Evolutionary conservation across 805 yeast species (phyloP), one percentile per base, ranked within the genome.

Genomic region (Wickerhamomyces canadensis): DNA sequence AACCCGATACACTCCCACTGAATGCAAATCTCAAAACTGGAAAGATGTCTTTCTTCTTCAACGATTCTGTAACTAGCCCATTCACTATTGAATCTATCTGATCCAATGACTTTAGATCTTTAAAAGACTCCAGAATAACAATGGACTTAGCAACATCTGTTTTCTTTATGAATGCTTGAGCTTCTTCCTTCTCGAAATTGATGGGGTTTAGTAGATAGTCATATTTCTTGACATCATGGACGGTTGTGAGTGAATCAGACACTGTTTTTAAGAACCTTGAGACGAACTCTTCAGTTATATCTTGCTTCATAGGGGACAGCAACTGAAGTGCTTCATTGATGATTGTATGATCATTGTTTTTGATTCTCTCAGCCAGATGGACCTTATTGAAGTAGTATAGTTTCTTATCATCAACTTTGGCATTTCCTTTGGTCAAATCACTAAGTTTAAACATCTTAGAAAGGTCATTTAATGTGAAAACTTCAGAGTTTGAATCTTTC

Each of bases 391-490:
- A 84, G 55, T 64, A 84, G 47, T 68, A 65, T 37, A 93, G 68
- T 58, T 93, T 91, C 37, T 72, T 70, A 41, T 77, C 79, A 45
- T 84, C 88, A 7, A 93, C 96, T 55, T 88, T 91, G 13, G 96
- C 94, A 61, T 89, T 89, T 1, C 98, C 98, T 51, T 78, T 87
- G 11, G 98, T 91, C 48, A 93, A 68, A 18, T 84, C 79, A 39
- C 79, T 78, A 27, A 88, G 55, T 13, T 77, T 67, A 55, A 93
- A 93, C 18, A 57, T 42, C 19, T 65, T 43, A 11, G 68, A 74
- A 37, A 89, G 59, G 24, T 83, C 76, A 1, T 65, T 45, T 42
- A 82, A 50, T 0, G 60, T 49, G 61, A 73, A 70, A 7, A 77
- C 62, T 51, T 81, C 91, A 35, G 68, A 70, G 19, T 70, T 63